phyloP scores from a whole-genome alignment of 495 filamentous ascomycete species.

The Darksidea phi region DNA sequence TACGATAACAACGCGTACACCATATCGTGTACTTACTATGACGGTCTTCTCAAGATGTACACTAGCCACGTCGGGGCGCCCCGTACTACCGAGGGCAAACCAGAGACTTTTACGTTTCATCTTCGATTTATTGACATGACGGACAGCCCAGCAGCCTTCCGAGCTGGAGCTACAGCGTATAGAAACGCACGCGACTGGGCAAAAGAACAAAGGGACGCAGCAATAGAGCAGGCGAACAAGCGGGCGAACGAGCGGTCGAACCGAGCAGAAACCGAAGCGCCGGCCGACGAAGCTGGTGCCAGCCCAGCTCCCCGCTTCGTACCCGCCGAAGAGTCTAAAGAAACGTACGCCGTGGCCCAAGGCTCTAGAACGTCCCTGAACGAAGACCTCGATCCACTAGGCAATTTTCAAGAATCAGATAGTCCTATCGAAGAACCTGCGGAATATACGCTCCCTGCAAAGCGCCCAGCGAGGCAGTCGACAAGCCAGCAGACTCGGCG shows the following conservation, averaged over 20 bases:
- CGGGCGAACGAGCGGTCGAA: conserved; percentile 23
- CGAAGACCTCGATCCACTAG: conserved; percentile 5
- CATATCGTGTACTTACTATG: conserved; percentile 46
- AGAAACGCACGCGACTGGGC: conserved; percentile 44
- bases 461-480: conserved; percentile 15
- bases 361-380: conserved; percentile 7
- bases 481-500: conserved; percentile 2
- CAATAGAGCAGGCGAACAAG: conserved; percentile 38
- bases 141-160: conserved; percentile 36
- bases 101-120: conserved; percentile 49
- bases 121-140: conserved; percentile 40
- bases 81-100: conserved; percentile 30
- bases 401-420: conserved; percentile 20
- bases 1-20: conserved; percentile 50
- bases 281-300: conserved; percentile 5
- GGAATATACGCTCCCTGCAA: conserved; percentile 19
- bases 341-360: conserved; percentile 20
- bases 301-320: conserved; percentile 25
- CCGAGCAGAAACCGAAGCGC: conserved; percentile 17
- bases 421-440: conserved; percentile 23
- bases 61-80: conserved; percentile 40
- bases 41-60: conserved; percentile 44
- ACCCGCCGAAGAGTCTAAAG: conserved; percentile 19
- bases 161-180: conserved; percentile 42
- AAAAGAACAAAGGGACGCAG: conserved; percentile 40